Evolutionary conservation across 371 early-diverging fungal genomes (phyloP).

Genomic region (Catenaria anguillulae): DNA sequence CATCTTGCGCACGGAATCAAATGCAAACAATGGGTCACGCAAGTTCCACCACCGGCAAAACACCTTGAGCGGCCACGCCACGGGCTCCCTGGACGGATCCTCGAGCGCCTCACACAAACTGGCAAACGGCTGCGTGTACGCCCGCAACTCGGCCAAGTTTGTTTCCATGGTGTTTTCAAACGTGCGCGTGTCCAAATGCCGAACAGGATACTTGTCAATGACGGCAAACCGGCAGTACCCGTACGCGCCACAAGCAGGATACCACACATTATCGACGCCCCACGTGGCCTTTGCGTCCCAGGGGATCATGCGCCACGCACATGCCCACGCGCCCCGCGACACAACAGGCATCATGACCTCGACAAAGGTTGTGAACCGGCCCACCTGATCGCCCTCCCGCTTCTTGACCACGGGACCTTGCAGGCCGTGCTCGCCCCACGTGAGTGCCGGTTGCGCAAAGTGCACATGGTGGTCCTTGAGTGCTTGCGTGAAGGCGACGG

Average conservation of each 20-base stretch:
- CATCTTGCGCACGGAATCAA: slow-evolving; percentile 3
- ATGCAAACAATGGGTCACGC: background rate
- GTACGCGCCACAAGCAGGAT: background rate
- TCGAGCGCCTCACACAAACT: background rate
- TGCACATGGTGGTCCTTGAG: slow-evolving; percentile 3
- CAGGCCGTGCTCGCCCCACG: slow-evolving; percentile 1
- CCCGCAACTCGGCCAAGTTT: background rate
- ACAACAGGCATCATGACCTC: slow-evolving; percentile 5
- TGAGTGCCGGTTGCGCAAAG: slow-evolving; percentile 2
- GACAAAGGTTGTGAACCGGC: slow-evolving; percentile 4
- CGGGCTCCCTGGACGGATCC: background rate
- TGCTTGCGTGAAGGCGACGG: slow-evolving; percentile 1
- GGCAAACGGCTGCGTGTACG: background rate
- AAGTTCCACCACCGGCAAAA: slow-evolving; percentile 4
- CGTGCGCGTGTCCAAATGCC: slow-evolving; percentile 6
- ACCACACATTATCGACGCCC: slow-evolving; percentile 5
- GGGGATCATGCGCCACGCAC: slow-evolving; percentile 2
- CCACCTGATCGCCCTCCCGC: background rate
- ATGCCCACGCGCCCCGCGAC: slow-evolving; percentile 2
- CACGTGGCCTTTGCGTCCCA: slow-evolving; percentile 3
- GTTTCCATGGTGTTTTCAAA: background rate
- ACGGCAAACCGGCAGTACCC: slow-evolving; percentile 6
- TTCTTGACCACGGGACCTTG: background rate
- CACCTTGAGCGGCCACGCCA: background rate
- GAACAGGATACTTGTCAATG: slow-evolving; percentile 2